phyloP scores from a whole-genome alignment of 306 rosid species.

The Mimosa bimucronata region DNA sequence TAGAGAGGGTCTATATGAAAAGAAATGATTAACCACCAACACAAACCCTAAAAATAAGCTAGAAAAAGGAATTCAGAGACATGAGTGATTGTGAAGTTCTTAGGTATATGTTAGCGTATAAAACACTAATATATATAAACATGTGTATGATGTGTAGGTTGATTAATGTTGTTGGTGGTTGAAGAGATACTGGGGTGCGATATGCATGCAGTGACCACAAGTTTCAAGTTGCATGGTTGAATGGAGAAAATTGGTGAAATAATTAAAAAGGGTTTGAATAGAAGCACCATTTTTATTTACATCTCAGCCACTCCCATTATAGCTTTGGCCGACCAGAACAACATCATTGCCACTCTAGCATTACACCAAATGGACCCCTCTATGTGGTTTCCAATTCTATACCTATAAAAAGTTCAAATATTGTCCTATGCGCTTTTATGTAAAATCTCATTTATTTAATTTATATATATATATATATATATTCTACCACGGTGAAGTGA shows the following conservation, averaged over 20 bases:
- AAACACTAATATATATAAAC: background rate
- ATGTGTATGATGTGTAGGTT: background rate
- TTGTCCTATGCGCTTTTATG: background rate
- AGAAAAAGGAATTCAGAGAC: background rate
- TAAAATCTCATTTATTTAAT: background rate
- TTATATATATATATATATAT: background rate
- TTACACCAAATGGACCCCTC: slow-evolving; percentile 23
- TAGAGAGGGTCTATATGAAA: background rate
- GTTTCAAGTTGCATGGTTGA: slow-evolving; percentile 21
- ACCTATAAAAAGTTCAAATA: background rate
- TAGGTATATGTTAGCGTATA: background rate
- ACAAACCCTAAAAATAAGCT: background rate
- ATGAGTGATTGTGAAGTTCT: background rate
- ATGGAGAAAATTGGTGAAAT: slow-evolving; percentile 25
- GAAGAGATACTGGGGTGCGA: slow-evolving; percentile 12
- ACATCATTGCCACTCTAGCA: slow-evolving; percentile 13
- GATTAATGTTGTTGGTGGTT: slow-evolving; percentile 3
- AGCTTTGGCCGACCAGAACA: slow-evolving; percentile 34
- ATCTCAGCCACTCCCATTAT: background rate
- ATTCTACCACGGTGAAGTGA: background rate
- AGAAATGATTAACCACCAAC: background rate
- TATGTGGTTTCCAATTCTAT: background rate
- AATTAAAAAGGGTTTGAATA: slow-evolving; percentile 42
- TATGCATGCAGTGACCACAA: slow-evolving; percentile 5
- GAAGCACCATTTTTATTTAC: slow-evolving; percentile 34